A percentile compares a stretch with the other conserved stretches of the same genome.
These are phyloP conservation scores for Sugiyamaella grinbergsii DNA, from an alignment of 1,139 yeast species.

Conservation along the genomic window DNA sequence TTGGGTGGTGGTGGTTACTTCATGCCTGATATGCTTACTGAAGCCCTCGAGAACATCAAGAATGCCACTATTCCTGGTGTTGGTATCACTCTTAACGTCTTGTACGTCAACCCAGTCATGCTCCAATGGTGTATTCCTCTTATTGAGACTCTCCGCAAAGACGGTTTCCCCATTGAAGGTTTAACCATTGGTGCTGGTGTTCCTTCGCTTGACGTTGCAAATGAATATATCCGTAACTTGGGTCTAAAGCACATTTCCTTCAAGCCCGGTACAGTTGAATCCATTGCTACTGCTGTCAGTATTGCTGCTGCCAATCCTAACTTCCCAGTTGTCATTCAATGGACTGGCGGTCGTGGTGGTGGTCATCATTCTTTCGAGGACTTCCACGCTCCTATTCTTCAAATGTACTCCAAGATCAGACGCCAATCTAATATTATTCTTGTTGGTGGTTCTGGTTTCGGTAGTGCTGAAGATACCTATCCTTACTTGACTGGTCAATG, in stretches of 20 bases:
- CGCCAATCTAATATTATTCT: conserved; percentile 84
- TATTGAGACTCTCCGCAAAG: conserved; percentile 81
- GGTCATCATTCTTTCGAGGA: conserved; percentile 99
- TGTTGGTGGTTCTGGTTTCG: conserved; percentile 98
- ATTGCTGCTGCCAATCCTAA: conserved; percentile 95
- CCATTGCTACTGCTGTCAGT: conserved; percentile 79
- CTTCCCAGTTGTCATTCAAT: conserved; percentile 95
- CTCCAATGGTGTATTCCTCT: conserved; percentile 98
- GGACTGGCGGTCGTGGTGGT: conserved; percentile 99
- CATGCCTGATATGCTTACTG: conserved; percentile 65
- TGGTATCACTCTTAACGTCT: conserved; percentile 87
- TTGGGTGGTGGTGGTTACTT: conserved; percentile 99
- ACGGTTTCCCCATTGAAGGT: conserved; percentile 95
- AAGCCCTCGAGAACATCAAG: conserved; percentile 71
- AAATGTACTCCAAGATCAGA: conserved; percentile 94
- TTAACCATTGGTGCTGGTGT: conserved; percentile 99
- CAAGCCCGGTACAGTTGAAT: conserved; percentile 97
- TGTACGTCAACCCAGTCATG: conserved; percentile 96
- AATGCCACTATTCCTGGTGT: conserved; percentile 68
- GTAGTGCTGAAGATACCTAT: conserved; percentile 93
- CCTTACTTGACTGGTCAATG: conserved; percentile 97
- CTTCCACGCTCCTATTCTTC: conserved; percentile 95
- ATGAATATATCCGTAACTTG: conserved; percentile 89
- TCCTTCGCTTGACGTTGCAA: conserved; percentile 95
- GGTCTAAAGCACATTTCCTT: conserved; percentile 93